phyloP scores from a whole-genome alignment of 179 eudicot species.

The Beta corolliflora region DNA sequence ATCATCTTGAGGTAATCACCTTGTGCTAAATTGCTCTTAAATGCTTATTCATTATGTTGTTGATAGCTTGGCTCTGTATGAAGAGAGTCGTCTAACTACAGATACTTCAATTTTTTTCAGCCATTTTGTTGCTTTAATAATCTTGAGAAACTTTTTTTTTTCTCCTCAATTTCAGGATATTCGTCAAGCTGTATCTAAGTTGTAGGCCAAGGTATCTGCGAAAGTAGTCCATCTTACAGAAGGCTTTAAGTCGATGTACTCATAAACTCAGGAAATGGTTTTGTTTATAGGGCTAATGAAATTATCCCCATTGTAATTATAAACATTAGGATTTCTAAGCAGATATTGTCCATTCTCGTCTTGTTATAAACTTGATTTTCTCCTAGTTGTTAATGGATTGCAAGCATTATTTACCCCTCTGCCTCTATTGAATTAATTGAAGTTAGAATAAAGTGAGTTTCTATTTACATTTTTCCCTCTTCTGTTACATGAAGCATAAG shows the following conservation, averaged over 20 bases:
- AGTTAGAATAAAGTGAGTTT: background rate
- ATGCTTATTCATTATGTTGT: background rate
- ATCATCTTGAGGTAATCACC: conserved; percentile 71
- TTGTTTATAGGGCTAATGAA: background rate
- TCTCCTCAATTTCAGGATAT: conserved; percentile 61
- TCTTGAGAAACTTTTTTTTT: background rate
- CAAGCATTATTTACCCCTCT: conserved; percentile 4
- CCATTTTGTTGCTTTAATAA: background rate
- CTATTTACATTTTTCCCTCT: background rate
- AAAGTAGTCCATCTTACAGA: conserved; percentile 84
- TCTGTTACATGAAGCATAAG: background rate
- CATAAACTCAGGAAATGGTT: conserved; percentile 8
- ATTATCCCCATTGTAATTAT: conserved; percentile 17
- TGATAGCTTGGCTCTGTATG: background rate
- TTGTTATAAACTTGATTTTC: background rate
- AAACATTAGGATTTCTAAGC: background rate
- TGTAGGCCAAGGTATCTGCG: conserved; percentile 84
- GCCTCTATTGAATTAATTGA: background rate
- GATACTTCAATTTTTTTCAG: background rate
- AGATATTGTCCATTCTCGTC: background rate
- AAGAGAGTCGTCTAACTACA: background rate
- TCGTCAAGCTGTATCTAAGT: conserved; percentile 72
- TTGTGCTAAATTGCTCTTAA: background rate
- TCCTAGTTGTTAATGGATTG: background rate
- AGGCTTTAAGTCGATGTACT: conserved; percentile 74